These are phyloP conservation scores for Ulvella scutata DNA, from an alignment of 139 green algal species.

Conservation along the genomic window DNA sequence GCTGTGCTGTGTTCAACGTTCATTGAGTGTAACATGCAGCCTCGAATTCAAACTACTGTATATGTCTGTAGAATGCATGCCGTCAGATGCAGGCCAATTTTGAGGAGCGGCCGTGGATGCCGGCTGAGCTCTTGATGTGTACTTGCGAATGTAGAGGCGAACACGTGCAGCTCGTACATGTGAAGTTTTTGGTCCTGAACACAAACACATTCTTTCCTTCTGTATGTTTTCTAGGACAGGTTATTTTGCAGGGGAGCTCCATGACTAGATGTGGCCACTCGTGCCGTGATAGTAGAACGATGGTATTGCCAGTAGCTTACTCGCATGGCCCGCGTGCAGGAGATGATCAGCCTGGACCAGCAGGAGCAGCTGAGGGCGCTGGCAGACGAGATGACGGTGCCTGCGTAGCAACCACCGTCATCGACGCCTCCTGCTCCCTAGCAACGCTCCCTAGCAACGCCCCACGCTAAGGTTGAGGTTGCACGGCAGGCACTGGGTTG, in stretches of 20 bases:
- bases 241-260: slow-evolving; percentile 59
- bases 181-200: not conserved
- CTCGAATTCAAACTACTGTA: not conserved
- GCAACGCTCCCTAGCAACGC: too few relatives aligned
- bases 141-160: not conserved
- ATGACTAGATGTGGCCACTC: slow-evolving; percentile 14
- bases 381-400: slow-evolving; percentile 11
- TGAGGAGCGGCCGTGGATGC: too few relatives aligned
- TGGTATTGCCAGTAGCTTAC: too few relatives aligned
- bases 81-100: too few relatives aligned
- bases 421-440: too few relatives aligned
- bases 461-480: too few relatives aligned
- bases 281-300: not conserved
- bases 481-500: too few relatives aligned
- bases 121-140: slow-evolving; percentile 4
- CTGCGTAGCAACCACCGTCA: too few relatives aligned
- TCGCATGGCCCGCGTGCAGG: slow-evolving; percentile 38
- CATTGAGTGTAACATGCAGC: not conserved
- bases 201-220: not conserved
- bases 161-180: not conserved
- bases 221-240: not conserved
- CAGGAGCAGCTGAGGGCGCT: slow-evolving; percentile 68
- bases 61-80: too few relatives aligned
- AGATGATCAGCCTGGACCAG: slow-evolving; percentile 66
- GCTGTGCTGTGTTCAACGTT: not conserved